phyloP scores from a whole-genome alignment of 441 rosid genomes.

The Dalechampia spathulata region DNA sequence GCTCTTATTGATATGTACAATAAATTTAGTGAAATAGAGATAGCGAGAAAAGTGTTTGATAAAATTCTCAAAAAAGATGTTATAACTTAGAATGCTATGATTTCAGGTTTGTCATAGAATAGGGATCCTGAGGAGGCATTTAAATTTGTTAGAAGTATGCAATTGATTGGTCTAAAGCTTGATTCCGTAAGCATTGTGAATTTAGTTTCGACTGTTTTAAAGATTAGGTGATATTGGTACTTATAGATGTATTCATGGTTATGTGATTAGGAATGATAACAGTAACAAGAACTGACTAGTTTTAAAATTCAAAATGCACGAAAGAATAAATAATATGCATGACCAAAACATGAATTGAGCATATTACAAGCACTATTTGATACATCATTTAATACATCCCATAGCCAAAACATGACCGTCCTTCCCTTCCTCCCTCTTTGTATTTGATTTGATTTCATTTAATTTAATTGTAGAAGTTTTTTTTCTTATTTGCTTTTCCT shows the following conservation, averaged over 20 bases:
- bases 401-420: too few species aligned
- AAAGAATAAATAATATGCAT: too few species aligned
- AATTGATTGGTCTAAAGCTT: slow-evolving; percentile 34
- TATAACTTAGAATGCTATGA: slow-evolving; percentile 72
- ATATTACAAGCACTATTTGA: too few species aligned
- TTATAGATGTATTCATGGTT: slow-evolving; percentile 58
- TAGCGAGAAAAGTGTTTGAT: slow-evolving; percentile 62
- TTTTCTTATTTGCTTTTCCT: too few species aligned
- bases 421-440: too few species aligned
- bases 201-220: slow-evolving; percentile 61
- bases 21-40: slow-evolving; percentile 31
- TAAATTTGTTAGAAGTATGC: slow-evolving; percentile 40
- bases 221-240: slow-evolving; percentile 45
- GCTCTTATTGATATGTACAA: slow-evolving; percentile 49
- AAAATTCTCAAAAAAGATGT: slow-evolving; percentile 49
- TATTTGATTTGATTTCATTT: too few species aligned
- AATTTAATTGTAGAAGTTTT: too few species aligned
- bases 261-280: slow-evolving; percentile 27
- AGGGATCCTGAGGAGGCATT: slow-evolving; percentile 50
- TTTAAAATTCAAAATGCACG: too few species aligned
- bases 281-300: too few species aligned
- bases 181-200: slow-evolving; percentile 57
- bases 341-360: too few species aligned
- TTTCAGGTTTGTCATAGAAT: slow-evolving; percentile 62
- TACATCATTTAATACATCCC: too few species aligned